Conservation (phyloP, 345 rosid genomes). For the Brassica juncea region DNA sequence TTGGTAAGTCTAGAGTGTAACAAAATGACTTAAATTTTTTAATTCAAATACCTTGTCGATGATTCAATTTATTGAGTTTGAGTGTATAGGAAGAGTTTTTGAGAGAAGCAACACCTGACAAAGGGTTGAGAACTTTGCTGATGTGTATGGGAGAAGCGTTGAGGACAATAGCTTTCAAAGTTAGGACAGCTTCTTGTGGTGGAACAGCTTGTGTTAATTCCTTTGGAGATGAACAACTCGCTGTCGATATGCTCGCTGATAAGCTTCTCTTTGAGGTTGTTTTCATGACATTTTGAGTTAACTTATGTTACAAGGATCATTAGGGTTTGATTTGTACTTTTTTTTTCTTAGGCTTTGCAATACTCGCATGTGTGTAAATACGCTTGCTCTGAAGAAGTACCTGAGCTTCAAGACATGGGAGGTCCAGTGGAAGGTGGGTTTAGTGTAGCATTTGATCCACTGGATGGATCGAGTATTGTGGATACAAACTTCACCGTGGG, state of each 20-base stretch:
- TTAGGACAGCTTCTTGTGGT: conserved; percentile 96
- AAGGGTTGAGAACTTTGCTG: conserved; percentile 70
- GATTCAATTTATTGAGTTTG: background rate
- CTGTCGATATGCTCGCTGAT: conserved; percentile 92
- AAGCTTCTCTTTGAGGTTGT: conserved; percentile 91
- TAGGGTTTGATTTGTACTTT: conserved; percentile 16
- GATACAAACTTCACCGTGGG: conserved; percentile 85
- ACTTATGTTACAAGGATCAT: background rate
- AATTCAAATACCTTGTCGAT: background rate
- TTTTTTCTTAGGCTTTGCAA: conserved; percentile 63
- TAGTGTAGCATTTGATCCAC: conserved; percentile 91
- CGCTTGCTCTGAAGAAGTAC: conserved; percentile 95
- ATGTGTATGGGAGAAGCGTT: conserved; percentile 96
- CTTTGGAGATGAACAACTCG: conserved; percentile 97
- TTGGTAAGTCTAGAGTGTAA: conserved; percentile 52
- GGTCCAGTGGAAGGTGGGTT: conserved; percentile 93
- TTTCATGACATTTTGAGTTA: background rate
- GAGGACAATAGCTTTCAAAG: conserved; percentile 85
- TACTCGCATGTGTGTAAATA: conserved; percentile 92
- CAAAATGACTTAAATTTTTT: background rate
- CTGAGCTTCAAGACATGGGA: conserved; percentile 97
- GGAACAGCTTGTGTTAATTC: conserved; percentile 93
- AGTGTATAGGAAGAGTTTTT: conserved; percentile 82
- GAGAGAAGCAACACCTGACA: conserved; percentile 64
- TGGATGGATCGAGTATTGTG: conserved; percentile 82